A percentile compares a stretch with the other conserved stretches of the same genome.
Conservation (phyloP, 768 basidiomycete genomes). For the Gelatoporia subvermispora region DNA sequence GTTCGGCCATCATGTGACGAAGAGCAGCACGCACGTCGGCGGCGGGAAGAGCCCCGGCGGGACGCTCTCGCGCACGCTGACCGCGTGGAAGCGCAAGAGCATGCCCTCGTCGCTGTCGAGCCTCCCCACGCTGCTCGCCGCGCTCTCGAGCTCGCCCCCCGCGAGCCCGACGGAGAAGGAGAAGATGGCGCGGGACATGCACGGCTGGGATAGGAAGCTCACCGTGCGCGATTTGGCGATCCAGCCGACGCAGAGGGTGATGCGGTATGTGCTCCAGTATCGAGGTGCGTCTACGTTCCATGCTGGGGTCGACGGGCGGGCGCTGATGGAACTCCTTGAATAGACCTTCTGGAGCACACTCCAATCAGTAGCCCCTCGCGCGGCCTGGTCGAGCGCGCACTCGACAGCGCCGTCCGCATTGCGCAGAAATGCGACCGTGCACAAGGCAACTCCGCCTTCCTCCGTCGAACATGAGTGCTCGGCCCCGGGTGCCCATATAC, state of each 20-base stretch:
- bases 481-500: too few relatives aligned
- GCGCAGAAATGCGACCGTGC: constrained; percentile 58
- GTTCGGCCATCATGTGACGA: neutral
- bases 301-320: neutral
- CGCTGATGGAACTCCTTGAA: constrained; percentile 1
- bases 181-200: constrained; percentile 11
- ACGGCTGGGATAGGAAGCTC: constrained; percentile 13
- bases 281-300: constrained; percentile 37
- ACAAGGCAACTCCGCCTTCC: constrained; percentile 50
- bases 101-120: constrained; percentile 16
- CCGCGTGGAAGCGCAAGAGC: constrained; percentile 18
- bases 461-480: constrained; percentile 8
- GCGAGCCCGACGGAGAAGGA: neutral
- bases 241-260: constrained; percentile 58
- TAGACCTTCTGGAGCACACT: constrained; percentile 50
- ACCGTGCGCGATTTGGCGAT: constrained; percentile 57
- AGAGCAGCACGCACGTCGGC: constrained; percentile 4
- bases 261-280: constrained; percentile 57
- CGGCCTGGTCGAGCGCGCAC: constrained; percentile 51
- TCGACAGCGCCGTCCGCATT: constrained; percentile 52
- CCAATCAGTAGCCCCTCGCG: constrained; percentile 44
- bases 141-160: constrained; percentile 3
- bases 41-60: constrained; percentile 1
- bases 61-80: constrained; percentile 14
- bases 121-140: constrained; percentile 3